Evolutionary conservation across 2,329 filamentous ascomycete genomes (phyloP), one percentile per base, ranked within the genome.

Genomic region (Harringtonia aguacate): DNA sequence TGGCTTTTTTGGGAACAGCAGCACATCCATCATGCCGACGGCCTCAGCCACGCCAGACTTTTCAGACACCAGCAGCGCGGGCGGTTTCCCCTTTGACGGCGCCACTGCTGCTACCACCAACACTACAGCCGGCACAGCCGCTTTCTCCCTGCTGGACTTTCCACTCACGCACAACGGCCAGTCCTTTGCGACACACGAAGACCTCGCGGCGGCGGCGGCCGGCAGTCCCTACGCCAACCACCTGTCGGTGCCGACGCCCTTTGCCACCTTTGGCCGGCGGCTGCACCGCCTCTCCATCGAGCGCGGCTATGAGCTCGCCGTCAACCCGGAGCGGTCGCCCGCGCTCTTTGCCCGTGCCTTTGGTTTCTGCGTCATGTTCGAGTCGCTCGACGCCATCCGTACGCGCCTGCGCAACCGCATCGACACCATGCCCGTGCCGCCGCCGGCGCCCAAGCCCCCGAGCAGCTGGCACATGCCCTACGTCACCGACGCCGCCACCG

Each of bases 271-370:
- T 52, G 78, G 79, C 12, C 76, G 84, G 8, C 73, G 82, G 5
- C 65, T 94, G 5, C 82, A 86, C 39, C 75, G 86, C 35, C 69
- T 69, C 43, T 70, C 77, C 3, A 52, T 80, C 1, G 84, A 94
- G 59, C 62, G 68, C 22, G 84, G 72, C 1, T 75, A 79, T 45
- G 62, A 66, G 3, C 61, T 89, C 1, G 66, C 85, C 3, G 63
- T 57, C 14, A 67, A 68, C 57, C 55, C 62, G 3, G 61, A 68
- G 50, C 69, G 75, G 39, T 67, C 72, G 0, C 67, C 69, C 2
- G 57, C 64, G 3, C 59, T 60, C 1, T 66, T 79, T 44, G 62
- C 66, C n/a, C 69, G 71, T 29, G 69, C 79, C 1, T 89, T 88
- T 57, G 80, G 77, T 30, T 82, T 87, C 45, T 79, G 77, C n/a